phyloP scores from a whole-genome alignment of 148 eudicot genomes.

The Rhododendron williamsianum region DNA sequence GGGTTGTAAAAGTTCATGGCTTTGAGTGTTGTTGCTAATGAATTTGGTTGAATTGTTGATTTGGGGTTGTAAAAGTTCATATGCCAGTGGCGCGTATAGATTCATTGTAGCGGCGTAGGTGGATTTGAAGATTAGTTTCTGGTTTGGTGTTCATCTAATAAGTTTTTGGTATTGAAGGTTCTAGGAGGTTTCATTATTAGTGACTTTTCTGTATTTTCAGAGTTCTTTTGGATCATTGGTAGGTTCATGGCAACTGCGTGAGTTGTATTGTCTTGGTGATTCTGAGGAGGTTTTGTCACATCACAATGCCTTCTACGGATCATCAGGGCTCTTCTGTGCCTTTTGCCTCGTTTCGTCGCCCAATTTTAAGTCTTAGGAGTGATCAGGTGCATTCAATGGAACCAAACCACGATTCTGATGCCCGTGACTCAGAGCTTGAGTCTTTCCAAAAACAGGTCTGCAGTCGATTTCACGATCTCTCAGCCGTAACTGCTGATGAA shows the following conservation, averaged over 20 bases:
- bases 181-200: neutral
- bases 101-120: neutral
- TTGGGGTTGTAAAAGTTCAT: neutral
- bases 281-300: slow-evolving; percentile 18
- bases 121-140: neutral
- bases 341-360: slow-evolving; percentile 45
- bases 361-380: slow-evolving; percentile 24
- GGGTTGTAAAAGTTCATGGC: neutral
- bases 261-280: slow-evolving; percentile 22
- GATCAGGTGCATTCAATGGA: slow-evolving; percentile 50
- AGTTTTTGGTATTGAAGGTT: neutral
- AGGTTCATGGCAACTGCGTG: slow-evolving; percentile 5
- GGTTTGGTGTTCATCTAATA: neutral
- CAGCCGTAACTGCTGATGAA: slow-evolving; percentile 35
- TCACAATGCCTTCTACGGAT: slow-evolving; percentile 42
- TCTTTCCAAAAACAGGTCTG: slow-evolving; percentile 35
- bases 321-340: slow-evolving; percentile 34
- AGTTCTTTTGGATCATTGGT: neutral
- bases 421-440: slow-evolving; percentile 25
- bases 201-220: neutral
- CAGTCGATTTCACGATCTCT: slow-evolving; percentile 36
- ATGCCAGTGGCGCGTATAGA: neutral
- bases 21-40: neutral
- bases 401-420: slow-evolving; percentile 23
- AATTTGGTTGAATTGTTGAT: neutral